Evolutionary conservation across 208 protist genomes (phyloP).

Genomic region (Vickermania ingenoplastis): DNA sequence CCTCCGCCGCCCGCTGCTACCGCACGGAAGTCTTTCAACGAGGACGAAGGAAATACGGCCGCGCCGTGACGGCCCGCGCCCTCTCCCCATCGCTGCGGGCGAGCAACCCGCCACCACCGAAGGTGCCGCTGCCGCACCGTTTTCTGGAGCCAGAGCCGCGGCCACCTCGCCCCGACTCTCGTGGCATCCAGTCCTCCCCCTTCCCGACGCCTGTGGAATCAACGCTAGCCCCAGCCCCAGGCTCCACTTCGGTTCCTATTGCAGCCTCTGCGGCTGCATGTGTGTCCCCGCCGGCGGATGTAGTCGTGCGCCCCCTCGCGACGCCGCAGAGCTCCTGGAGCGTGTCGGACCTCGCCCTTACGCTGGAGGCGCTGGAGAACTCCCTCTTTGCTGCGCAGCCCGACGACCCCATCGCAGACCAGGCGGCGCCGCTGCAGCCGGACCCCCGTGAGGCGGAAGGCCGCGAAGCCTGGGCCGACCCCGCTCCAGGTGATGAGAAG

Average conservation of each 20-base stretch:
- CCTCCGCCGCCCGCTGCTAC: neutral
- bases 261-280: neutral
- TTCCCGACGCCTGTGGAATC: no score
- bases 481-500: no score
- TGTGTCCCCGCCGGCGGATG: conserved; percentile 5
- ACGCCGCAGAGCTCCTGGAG: neutral
- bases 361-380: conserved; percentile 66
- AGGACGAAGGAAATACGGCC: neutral
- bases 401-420: neutral
- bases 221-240: no score
- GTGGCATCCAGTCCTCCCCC: no score
- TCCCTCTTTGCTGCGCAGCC: conserved; percentile 30
- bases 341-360: conserved; percentile 50
- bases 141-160: neutral
- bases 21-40: neutral
- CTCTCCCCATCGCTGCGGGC: neutral
- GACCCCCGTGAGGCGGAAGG: neutral
- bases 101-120: neutral
- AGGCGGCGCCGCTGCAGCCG: neutral
- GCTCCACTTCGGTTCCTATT: no score
- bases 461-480: no score
- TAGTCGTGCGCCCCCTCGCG: conserved; percentile 1
- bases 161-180: neutral
- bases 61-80: neutral
- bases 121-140: neutral